These are phyloP conservation scores for Calonectria hawksworthii DNA, from an alignment of 2,329 filamentous ascomycete genomes.

Conservation along the genomic window DNA sequence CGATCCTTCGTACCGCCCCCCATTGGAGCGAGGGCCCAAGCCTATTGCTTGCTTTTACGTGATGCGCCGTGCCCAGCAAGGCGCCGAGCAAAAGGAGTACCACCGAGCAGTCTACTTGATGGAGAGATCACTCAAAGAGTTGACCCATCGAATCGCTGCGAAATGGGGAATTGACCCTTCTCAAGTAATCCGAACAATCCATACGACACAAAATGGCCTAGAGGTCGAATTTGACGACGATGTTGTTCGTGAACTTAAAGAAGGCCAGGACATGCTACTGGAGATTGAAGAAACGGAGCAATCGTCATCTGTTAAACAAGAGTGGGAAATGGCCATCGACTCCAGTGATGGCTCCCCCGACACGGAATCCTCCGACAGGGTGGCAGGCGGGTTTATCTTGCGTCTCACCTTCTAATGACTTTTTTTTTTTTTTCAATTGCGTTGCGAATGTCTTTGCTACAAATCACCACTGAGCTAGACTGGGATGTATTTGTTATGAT, in stretches of 20 bases:
- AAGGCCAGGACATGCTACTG: conserved; percentile 92
- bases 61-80: conserved; percentile 66
- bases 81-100: conserved; percentile 69
- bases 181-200: conserved; percentile 79
- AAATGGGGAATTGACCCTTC: conserved; percentile 87
- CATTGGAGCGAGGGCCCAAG: conserved; percentile 78
- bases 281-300: conserved; percentile 69
- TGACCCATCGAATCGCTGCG: conserved; percentile 78
- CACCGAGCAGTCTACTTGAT: conserved; percentile 90
- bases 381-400: conserved; percentile 57
- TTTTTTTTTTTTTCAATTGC: conserved; percentile 2
- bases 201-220: conserved; percentile 79
- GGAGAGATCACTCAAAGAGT: conserved; percentile 80
- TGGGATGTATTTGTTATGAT: conserved; percentile 40
- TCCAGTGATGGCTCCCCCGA: conserved; percentile 50
- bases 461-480: conserved; percentile 40
- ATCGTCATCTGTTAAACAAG: conserved; percentile 58
- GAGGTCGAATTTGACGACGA: conserved; percentile 93
- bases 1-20: conserved; percentile 87
- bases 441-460: conserved; percentile 20
- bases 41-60: conserved; percentile 92
- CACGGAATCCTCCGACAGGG: conserved; percentile 30
- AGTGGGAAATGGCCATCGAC: conserved; percentile 75
- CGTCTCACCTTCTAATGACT: conserved; percentile 60
- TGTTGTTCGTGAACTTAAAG: conserved; percentile 83